These are phyloP conservation scores for Globisporangium irregulare DNA, from an alignment of 352 stramenopile genomes.

Conservation along the genomic window DNA sequence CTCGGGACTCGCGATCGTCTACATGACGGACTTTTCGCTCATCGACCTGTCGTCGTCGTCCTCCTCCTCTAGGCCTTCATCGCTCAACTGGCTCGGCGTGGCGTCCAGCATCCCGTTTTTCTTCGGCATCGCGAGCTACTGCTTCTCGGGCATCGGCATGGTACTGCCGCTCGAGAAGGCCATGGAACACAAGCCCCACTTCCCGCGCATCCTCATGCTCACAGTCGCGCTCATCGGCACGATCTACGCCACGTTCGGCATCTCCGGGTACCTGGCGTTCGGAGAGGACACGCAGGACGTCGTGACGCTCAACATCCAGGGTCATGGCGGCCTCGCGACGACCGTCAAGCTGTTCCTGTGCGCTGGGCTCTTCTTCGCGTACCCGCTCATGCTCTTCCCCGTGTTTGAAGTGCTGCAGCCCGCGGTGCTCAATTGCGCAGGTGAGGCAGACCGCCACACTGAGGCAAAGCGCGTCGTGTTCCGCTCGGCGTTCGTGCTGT, in stretches of 20 bases:
- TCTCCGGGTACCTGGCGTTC: slow-evolving; percentile 71
- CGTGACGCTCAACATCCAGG: slow-evolving; percentile 77
- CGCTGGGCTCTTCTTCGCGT: slow-evolving; percentile 73
- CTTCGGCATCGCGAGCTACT: slow-evolving; percentile 75
- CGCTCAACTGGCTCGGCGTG: slow-evolving; percentile 35
- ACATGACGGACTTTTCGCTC: slow-evolving; percentile 62
- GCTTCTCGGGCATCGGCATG: slow-evolving; percentile 74
- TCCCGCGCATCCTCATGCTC: slow-evolving; percentile 45
- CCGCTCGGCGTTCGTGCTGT: slow-evolving; percentile 45
- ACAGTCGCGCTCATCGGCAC: slow-evolving; percentile 52
- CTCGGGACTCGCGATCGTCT: slow-evolving; percentile 56
- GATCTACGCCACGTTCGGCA: slow-evolving; percentile 71
- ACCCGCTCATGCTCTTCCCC: slow-evolving; percentile 87
- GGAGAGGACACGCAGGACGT: slow-evolving; percentile 53
- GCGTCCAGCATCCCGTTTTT: slow-evolving; percentile 63
- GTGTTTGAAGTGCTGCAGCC: slow-evolving; percentile 50
- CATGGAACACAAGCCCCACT: slow-evolving; percentile 49
- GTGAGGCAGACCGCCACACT: not conserved
- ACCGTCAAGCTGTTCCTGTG: slow-evolving; percentile 78
- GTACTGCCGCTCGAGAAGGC: slow-evolving; percentile 66
- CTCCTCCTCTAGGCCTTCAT: not conserved
- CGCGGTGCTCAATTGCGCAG: slow-evolving; percentile 10
- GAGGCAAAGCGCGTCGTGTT: slow-evolving; percentile 21
- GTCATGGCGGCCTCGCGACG: slow-evolving; percentile 34
- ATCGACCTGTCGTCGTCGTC: slow-evolving; percentile 23